A percentile compares a stretch with the other conserved stretches of the same genome.
phyloP scores from a whole-genome alignment of 2,329 filamentous ascomycete genomes.

The Botrytis deweyae region DNA sequence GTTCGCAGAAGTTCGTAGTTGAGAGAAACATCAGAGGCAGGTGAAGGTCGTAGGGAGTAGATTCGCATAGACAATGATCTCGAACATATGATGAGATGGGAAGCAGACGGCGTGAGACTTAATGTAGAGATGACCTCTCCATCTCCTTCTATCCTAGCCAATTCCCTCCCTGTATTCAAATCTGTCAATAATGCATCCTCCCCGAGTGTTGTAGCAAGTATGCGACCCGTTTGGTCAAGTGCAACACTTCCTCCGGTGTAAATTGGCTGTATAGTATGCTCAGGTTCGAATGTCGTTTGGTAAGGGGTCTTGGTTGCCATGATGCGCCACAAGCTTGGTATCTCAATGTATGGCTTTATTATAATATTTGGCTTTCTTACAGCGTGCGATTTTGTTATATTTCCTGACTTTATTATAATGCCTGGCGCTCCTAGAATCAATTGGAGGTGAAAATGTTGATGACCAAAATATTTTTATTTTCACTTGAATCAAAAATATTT shows the following conservation, averaged over 20 bases:
- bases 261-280: slow-evolving; percentile 82
- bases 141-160: slow-evolving; percentile 85
- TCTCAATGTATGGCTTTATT: background rate
- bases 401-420: background rate
- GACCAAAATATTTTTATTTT: slow-evolving; percentile 5
- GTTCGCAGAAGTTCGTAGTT: slow-evolving; percentile 71
- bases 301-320: slow-evolving; percentile 63
- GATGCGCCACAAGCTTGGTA: slow-evolving; percentile 24
- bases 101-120: slow-evolving; percentile 78
- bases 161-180: slow-evolving; percentile 75
- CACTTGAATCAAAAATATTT: slow-evolving; percentile 26
- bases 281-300: slow-evolving; percentile 88
- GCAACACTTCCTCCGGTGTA: slow-evolving; percentile 89
- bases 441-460: slow-evolving; percentile 7
- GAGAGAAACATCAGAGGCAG: slow-evolving; percentile 55
- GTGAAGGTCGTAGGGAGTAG: slow-evolving; percentile 66
- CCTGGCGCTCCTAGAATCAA: background rate
- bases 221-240: slow-evolving; percentile 74
- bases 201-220: slow-evolving; percentile 85
- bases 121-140: slow-evolving; percentile 77
- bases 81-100: slow-evolving; percentile 87
- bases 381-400: background rate
- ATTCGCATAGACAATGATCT: slow-evolving; percentile 95
- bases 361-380: background rate
- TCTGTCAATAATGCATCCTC: slow-evolving; percentile 90